Conservation (phyloP, 2,329 filamentous ascomycete species). For the Hymenoscyphus linearis region DNA sequence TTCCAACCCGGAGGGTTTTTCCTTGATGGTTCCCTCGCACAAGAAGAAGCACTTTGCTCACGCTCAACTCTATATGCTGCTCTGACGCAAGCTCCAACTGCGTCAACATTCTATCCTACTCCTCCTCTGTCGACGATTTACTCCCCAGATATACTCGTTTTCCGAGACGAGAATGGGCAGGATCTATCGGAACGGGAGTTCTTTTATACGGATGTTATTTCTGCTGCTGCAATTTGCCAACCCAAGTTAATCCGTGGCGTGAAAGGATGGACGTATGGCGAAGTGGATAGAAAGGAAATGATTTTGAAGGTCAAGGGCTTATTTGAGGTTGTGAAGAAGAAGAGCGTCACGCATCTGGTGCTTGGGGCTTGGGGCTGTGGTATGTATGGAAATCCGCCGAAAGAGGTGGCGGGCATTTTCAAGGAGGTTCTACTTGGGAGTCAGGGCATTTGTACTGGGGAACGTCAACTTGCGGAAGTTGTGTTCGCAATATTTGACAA, state of each 20-base stretch:
- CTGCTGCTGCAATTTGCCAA: constrained; percentile 20
- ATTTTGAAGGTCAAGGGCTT: constrained; percentile 28
- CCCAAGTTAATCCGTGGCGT: constrained; percentile 13
- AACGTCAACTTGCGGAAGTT: not conserved
- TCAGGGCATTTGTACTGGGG: constrained; percentile 32
- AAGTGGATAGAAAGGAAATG: constrained; percentile 28
- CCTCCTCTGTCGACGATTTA: constrained; percentile 46
- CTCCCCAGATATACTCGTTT: constrained; percentile 51
- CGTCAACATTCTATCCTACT: constrained; percentile 34
- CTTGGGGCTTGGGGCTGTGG: constrained; percentile 67
- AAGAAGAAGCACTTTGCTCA: constrained; percentile 66
- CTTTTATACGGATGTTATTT: constrained; percentile 25
- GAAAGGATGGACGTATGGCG: constrained; percentile 15
- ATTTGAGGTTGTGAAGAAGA: constrained; percentile 40
- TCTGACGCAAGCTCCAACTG: constrained; percentile 36
- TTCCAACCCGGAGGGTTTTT: constrained; percentile 57
- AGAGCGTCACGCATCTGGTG: constrained; percentile 53
- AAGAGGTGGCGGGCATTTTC: constrained; percentile 59
- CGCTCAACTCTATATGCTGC: constrained; percentile 50
- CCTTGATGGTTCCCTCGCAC: constrained; percentile 54
- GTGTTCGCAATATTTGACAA: constrained; percentile 42
- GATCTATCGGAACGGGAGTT: constrained; percentile 35
- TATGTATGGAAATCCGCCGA: constrained; percentile 56
- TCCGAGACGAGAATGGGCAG: constrained; percentile 38
- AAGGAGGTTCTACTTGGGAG: constrained; percentile 36